Percentiles rank a stretch among this genome's conserved stretches.
Conservation (phyloP, 2,329 filamentous ascomycete genomes). For the Berkeleyomyces rouxiae region DNA sequence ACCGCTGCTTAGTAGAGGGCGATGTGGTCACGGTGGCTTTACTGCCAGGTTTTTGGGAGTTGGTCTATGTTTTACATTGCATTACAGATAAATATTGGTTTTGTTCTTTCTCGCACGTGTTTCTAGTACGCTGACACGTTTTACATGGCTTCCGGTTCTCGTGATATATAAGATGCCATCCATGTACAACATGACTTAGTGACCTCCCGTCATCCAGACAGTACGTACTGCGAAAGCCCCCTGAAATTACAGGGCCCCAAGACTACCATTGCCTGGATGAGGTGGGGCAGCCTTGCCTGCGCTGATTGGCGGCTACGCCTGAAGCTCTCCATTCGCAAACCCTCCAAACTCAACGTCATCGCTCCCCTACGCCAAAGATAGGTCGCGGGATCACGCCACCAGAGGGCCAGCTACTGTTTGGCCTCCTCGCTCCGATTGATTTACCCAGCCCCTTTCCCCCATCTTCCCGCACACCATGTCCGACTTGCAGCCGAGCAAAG, state of each 20-base stretch:
- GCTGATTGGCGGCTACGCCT: not conserved
- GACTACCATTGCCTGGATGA: not conserved
- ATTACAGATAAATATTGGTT: not conserved
- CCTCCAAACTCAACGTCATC: not conserved
- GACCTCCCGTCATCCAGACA: not conserved
- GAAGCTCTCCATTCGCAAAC: not conserved
- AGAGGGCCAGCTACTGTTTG: not conserved
- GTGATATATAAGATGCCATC: too few species aligned
- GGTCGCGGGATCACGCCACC: not conserved
- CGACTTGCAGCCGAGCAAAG: constrained; percentile 32
- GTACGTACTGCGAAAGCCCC: not conserved
- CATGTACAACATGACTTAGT: not conserved
- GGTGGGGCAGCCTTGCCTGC: constrained; percentile 13
- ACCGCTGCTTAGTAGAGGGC: not conserved
- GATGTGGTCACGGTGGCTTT: constrained; percentile 6
- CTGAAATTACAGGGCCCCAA: not conserved
- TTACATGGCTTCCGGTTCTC: not conserved
- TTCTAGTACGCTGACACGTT: not conserved
- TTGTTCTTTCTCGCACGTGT: not conserved
- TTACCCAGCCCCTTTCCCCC: not conserved
- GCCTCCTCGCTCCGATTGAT: not conserved
- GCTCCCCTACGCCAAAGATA: not conserved
- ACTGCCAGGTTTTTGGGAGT: not conserved
- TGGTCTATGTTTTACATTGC: not conserved
- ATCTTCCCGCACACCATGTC: constrained; percentile 25